These are phyloP conservation scores for Phaeosphaeria sp. DNA, from an alignment of 2,329 filamentous ascomycete genomes.

Conservation along the genomic window DNA sequence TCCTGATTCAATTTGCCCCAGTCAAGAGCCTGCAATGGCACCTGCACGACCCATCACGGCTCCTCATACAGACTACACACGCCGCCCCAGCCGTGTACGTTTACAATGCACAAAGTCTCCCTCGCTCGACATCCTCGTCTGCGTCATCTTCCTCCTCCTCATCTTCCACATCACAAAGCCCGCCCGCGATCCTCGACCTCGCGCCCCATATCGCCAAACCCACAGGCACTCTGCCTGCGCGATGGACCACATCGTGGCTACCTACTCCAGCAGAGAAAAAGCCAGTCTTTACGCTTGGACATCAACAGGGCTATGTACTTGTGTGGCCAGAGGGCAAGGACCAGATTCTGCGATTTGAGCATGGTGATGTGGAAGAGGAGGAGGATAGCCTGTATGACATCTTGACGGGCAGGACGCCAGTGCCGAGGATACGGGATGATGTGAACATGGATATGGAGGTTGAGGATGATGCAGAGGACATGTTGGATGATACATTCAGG, in stretches of 20 bases:
- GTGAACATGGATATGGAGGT: constrained; percentile 22
- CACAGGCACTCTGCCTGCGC: constrained; percentile 21
- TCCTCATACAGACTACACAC: constrained; percentile 53
- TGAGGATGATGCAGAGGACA: constrained; percentile 28
- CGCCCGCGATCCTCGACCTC: constrained; percentile 36
- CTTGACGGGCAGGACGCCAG: constrained; percentile 53
- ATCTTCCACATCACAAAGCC: constrained; percentile 2
- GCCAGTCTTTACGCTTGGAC: constrained; percentile 43
- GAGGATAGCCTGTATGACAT: constrained; percentile 58
- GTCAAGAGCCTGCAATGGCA: constrained; percentile 55
- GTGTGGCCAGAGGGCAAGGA: constrained; percentile 52
- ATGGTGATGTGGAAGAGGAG: constrained; percentile 42
- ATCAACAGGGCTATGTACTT: constrained; percentile 47
- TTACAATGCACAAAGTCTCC: constrained; percentile 33
- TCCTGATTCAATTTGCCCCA: constrained; percentile 54
- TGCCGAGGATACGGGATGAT: constrained; percentile 39
- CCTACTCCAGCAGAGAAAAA: constrained; percentile 35
- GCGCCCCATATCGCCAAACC: constrained; percentile 31
- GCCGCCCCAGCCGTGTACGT: constrained; percentile 51
- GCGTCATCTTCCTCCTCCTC: constrained; percentile 18
- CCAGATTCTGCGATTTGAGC: constrained; percentile 38
- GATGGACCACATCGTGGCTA: constrained; percentile 39
- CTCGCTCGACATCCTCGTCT: constrained; percentile 14
- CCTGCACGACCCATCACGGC: constrained; percentile 39
- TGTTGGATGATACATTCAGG: constrained; percentile 55